A percentile compares a stretch with the other conserved stretches of the same genome.
Evolutionary conservation across 78 protist genomes (phyloP).

Genomic region (Emiliania huxleyi): DNA sequence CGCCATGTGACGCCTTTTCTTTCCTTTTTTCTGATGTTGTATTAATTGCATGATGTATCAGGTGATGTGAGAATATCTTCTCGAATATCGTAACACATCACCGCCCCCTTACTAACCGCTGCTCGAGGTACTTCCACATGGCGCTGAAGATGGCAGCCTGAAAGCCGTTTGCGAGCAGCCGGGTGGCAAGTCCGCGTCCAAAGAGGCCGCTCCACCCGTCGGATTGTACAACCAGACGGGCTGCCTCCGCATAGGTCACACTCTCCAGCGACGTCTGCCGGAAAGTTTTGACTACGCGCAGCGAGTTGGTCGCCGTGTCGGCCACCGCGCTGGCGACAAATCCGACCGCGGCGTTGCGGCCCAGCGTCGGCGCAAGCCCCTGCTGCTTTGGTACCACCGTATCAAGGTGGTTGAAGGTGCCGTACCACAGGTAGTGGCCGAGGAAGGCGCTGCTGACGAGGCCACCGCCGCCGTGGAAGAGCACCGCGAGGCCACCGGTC

Average conservation of each 20-base stretch:
- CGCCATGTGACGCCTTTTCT: too few species aligned
- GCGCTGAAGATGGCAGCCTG: not conserved
- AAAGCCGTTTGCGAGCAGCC: conserved; percentile 6
- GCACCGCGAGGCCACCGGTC: not conserved
- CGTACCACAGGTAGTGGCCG: conserved; percentile 18
- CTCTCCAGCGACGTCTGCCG: not conserved
- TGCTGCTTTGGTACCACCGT: conserved; percentile 16
- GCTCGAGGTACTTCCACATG: conserved; percentile 29
- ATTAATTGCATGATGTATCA: too few species aligned
- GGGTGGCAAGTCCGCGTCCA: conserved; percentile 2
- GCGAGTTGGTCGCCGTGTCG: not conserved
- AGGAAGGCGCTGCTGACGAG: not conserved
- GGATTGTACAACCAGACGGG: not conserved
- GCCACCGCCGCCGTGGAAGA: not conserved
- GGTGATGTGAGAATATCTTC: too few species aligned
- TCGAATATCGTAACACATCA: too few species aligned
- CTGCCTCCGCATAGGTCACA: not conserved
- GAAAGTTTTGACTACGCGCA: conserved; percentile 15
- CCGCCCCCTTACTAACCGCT: too few species aligned
- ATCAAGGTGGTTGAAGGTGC: not conserved
- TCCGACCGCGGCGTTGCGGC: conserved; percentile 66
- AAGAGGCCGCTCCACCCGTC: conserved; percentile 19
- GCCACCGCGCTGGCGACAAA: conserved; percentile 34
- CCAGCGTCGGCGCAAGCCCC: not conserved
- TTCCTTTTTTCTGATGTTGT: too few species aligned